Percentiles rank a stretch among this genome's conserved stretches.
These are phyloP conservation scores for Trichoderma simmonsii DNA, from an alignment of 2,329 filamentous ascomycete species.

Conservation along the genomic window DNA sequence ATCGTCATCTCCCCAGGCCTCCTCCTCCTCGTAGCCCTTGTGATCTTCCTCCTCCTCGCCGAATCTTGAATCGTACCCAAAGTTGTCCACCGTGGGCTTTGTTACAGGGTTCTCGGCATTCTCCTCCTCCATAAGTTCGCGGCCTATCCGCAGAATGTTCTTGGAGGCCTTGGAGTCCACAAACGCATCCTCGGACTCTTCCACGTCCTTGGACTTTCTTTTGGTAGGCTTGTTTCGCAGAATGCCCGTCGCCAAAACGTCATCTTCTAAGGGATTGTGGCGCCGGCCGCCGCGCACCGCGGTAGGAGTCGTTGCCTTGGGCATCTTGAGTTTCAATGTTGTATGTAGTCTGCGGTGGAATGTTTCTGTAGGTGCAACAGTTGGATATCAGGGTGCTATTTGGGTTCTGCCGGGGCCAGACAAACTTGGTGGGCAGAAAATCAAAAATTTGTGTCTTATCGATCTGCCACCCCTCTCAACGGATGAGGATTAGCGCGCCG, in stretches of 20 bases:
- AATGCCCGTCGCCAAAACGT: constrained; percentile 68
- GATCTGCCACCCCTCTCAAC: constrained; percentile 39
- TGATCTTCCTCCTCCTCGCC: constrained; percentile 51
- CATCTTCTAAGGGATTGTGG: constrained; percentile 89
- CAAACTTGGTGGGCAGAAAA: constrained; percentile 29
- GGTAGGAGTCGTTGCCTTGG: constrained; percentile 66
- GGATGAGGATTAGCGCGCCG: constrained; percentile 28
- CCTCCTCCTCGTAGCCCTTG: constrained; percentile 48
- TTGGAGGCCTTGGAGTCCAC: constrained; percentile 85
- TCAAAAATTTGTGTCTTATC: constrained; percentile 40
- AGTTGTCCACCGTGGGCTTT: constrained; percentile 52
- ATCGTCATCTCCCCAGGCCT: constrained; percentile 78
- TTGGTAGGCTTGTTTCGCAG: constrained; percentile 74
- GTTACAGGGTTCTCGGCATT: constrained; percentile 38
- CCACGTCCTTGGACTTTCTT: constrained; percentile 61
- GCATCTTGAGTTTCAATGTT: constrained; percentile 56
- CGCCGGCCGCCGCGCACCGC: constrained; percentile 60
- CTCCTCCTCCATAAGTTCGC: constrained; percentile 84
- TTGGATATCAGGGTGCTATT: not conserved
- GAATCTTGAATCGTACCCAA: constrained; percentile 76
- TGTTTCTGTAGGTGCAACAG: not conserved
- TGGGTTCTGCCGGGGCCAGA: not conserved
- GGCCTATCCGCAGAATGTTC: constrained; percentile 85
- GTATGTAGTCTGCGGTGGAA: not conserved
- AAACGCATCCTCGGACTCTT: constrained; percentile 64